Base-by-base conservation (phyloP, 306 rosid species). In the Senna siamea region DNA sequence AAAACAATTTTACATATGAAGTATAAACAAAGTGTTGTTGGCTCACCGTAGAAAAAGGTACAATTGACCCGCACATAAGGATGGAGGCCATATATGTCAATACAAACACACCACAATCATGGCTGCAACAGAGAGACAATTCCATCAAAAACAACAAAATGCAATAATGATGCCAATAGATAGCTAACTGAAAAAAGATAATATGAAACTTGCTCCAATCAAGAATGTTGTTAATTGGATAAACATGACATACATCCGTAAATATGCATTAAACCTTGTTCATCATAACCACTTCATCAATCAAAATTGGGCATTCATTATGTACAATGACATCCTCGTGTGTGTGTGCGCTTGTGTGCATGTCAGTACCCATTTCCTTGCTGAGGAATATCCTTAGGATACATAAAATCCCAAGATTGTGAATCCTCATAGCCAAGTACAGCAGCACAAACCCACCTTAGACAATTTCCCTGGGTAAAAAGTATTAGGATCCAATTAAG, bases 41-140 rank as follows among this genome's bases (percentile, higher is more conserved):
- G 28, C 66, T 60, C 28, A 60, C 66, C 46, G 26, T 17, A 8
- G 47, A 34, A 60, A 60, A 60, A n/a, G 66, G 44, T 17, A 35
- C 66, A 35, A 60, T 35, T 35, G 66, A n/a, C 47, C 66, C 66
- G 28, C 66, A 60, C 66, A 60, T 60, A 17, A 60, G 18, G 18
- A 60, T 17, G 46, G 66, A 60, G 66, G 66, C 66, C 66, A 60
- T 35, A 9, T 60, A 60, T 35, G 66, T 60, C 66, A 60, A 43
- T 9, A 60, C 47, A 11, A 60, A 60, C 26, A 60, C 15, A n/a
- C 66, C 66, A 35, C 66, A 60, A 17, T 60, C 66, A 60, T 60
- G 66, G 26, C 66, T 60, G 66, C 46, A 35, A 4, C 23, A 60
- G 14, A 58, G 65, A 14, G 26, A 15, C 23, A 32, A 35, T 15